phyloP scores from a whole-genome alignment of 805 yeast species.

The Nakazawaea wyomingensis region DNA sequence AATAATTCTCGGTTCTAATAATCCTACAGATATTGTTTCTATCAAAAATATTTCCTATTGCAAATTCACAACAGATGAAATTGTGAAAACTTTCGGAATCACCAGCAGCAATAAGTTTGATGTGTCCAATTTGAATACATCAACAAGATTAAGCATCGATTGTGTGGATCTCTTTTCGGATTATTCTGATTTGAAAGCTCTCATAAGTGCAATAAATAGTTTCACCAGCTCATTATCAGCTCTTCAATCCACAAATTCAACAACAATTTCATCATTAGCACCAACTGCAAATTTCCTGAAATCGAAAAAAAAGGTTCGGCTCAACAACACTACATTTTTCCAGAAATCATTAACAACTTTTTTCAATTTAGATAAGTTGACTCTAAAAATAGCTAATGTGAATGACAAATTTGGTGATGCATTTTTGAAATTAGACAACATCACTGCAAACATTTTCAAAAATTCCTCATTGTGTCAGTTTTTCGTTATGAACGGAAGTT shows the following conservation, averaged over 20 bases:
- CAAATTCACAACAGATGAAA: conserved; percentile 16
- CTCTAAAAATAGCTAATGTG: conserved; percentile 17
- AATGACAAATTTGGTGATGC: conserved; percentile 30
- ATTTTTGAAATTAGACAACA: conserved; percentile 15
- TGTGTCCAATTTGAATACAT: conserved; percentile 20
- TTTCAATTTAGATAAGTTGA: conserved; percentile 15
- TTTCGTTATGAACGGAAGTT: conserved; percentile 13
- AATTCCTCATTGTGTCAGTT: conserved; percentile 15
- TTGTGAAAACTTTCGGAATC: conserved; percentile 23
- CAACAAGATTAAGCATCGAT: conserved; percentile 15
- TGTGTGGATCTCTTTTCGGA: conserved; percentile 25
- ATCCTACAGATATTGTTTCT: conserved; percentile 18
- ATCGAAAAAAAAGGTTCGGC: conserved; percentile 16
- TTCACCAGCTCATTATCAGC: conserved; percentile 7
- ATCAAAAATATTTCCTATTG: conserved; percentile 21
- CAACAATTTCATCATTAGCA: neutral
- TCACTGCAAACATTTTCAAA: conserved; percentile 16
- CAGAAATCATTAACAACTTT: conserved; percentile 16
- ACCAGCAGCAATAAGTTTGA: conserved; percentile 17
- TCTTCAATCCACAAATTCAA: neutral
- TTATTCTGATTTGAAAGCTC: conserved; percentile 23
- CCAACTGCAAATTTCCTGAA: neutral
- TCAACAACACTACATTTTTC: conserved; percentile 23
- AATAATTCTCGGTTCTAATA: conserved; percentile 5
- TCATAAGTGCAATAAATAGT: conserved; percentile 15